A percentile compares a stretch with the other conserved stretches of the same genome.
Evolutionary conservation across 2,329 filamentous ascomycete species (phyloP).

Genomic region (Balansia obtecta): DNA sequence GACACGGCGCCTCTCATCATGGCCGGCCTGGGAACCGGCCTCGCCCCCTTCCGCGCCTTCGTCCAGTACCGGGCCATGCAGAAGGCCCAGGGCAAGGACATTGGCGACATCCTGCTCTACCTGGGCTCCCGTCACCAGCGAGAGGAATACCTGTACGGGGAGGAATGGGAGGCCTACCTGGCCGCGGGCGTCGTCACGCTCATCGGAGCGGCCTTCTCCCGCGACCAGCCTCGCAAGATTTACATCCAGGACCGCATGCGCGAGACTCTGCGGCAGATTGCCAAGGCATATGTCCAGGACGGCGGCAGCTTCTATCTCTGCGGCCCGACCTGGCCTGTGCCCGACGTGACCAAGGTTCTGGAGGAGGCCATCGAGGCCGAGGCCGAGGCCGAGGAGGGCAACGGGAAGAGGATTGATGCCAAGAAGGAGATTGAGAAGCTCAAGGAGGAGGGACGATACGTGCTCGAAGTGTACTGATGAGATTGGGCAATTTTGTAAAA

Average conservation of each 20-base stretch:
- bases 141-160: conserved; percentile 96
- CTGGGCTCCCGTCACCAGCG: conserved; percentile 95
- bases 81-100: conserved; percentile 91
- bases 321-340: conserved; percentile 95
- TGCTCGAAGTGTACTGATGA: conserved; percentile 84
- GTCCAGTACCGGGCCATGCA: conserved; percentile 97
- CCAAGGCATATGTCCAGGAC: conserved; percentile 74
- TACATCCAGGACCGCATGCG: conserved; percentile 99
- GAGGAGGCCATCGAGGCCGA: conserved; percentile 81
- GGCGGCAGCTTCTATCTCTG: conserved; percentile 95
- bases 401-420: conserved; percentile 70
- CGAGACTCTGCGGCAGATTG: conserved; percentile 69
- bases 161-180: conserved; percentile 98
- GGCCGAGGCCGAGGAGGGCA: conserved; percentile 48
- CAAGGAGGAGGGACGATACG: conserved; percentile 90
- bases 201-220: conserved; percentile 85
- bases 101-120: conserved; percentile 87
- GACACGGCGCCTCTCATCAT: conserved; percentile 93
- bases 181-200: conserved; percentile 92
- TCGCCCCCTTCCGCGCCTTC: conserved; percentile 98
- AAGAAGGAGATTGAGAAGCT: conserved; percentile 90
- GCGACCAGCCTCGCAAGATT: conserved; percentile 96
- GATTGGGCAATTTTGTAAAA: no score
- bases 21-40: conserved; percentile 94
- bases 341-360: conserved; percentile 86